These are phyloP conservation scores for Fusarium penzigii DNA, from an alignment of 2,329 filamentous ascomycete species.

Conservation along the genomic window DNA sequence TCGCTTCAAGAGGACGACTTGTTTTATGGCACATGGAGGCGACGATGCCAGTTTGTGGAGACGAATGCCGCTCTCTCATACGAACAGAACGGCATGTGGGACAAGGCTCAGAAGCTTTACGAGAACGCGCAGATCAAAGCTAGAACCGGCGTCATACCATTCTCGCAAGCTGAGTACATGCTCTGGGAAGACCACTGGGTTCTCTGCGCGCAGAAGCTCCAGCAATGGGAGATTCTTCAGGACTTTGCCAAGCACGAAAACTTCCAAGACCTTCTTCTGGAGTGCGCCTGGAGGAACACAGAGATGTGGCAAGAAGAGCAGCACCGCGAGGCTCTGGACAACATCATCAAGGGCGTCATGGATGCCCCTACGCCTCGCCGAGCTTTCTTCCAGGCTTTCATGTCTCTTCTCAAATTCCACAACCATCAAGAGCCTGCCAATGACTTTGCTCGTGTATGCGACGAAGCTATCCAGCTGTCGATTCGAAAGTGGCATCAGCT, in stretches of 20 bases:
- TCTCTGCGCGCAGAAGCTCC: slow-evolving; percentile 93
- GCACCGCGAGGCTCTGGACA: slow-evolving; percentile 86
- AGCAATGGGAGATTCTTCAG: slow-evolving; percentile 97
- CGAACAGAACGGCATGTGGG: slow-evolving; percentile 99
- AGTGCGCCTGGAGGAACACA: slow-evolving; percentile 93
- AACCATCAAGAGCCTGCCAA: slow-evolving; percentile 76
- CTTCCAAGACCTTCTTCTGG: slow-evolving; percentile 90
- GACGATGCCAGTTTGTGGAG: slow-evolving; percentile 93
- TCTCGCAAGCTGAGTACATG: slow-evolving; percentile 96
- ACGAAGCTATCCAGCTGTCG: slow-evolving; percentile 95
- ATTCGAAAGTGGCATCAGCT: slow-evolving; percentile 99
- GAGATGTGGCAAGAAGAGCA: slow-evolving; percentile 91
- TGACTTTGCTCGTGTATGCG: slow-evolving; percentile 88
- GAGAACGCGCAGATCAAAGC: slow-evolving; percentile 97
- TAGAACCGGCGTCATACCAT: slow-evolving; percentile 91
- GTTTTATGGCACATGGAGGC: slow-evolving; percentile 96
- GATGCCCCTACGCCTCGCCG: slow-evolving; percentile 93
- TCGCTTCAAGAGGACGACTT: slow-evolving; percentile 92
- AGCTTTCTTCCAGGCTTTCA: slow-evolving; percentile 98
- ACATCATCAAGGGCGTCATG: slow-evolving; percentile 94
- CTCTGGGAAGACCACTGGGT: slow-evolving; percentile 99
- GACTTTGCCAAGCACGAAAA: slow-evolving; percentile 99
- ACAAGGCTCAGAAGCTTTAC: slow-evolving; percentile 96
- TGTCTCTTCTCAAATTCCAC: slow-evolving; percentile 92
- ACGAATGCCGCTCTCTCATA: slow-evolving; percentile 97